phyloP scores from a whole-genome alignment of 495 filamentous ascomycete species.

The Neurospora sublineolata region DNA sequence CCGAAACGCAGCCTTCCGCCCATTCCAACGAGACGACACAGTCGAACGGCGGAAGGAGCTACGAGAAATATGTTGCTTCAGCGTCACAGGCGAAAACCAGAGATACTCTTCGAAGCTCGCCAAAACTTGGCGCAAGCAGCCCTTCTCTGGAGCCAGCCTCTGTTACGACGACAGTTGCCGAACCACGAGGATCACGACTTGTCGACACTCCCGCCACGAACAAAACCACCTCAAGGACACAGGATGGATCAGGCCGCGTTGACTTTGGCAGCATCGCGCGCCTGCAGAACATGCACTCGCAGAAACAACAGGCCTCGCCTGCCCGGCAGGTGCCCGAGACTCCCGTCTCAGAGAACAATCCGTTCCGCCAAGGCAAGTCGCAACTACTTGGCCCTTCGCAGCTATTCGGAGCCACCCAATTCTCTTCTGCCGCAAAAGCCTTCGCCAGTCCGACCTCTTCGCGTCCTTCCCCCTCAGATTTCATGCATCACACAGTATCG shows the following conservation, averaged over 20 bases:
- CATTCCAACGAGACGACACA: slow-evolving; percentile 31
- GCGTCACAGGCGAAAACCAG: slow-evolving; percentile 3
- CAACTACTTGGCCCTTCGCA: slow-evolving; percentile 32
- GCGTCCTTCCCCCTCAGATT: slow-evolving; percentile 33
- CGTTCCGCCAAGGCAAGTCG: slow-evolving; percentile 26
- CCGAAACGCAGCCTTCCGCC: background rate
- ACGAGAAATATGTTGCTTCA: slow-evolving; percentile 22
- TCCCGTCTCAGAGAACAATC: slow-evolving; percentile 25
- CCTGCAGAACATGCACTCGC: slow-evolving; percentile 1
- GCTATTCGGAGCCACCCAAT: slow-evolving; percentile 34
- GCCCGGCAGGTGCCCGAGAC: slow-evolving; percentile 26
- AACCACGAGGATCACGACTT: slow-evolving; percentile 25
- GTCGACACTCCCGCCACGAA: background rate
- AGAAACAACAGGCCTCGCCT: slow-evolving; percentile 4
- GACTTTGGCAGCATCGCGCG: slow-evolving; percentile 10
- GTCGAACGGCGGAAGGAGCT: slow-evolving; percentile 33
- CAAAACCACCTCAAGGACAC: slow-evolving; percentile 5
- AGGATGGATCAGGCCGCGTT: slow-evolving; percentile 15
- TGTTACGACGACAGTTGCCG: slow-evolving; percentile 7
- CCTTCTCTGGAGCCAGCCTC: background rate
- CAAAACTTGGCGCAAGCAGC: background rate
- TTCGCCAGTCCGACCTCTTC: slow-evolving; percentile 37
- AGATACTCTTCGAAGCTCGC: background rate
- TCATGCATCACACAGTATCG: slow-evolving; percentile 25
- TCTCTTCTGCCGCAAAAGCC: slow-evolving; percentile 28